Conservation (phyloP, 73 alveolate genomes). For the Blepharisma japonicum region DNA sequence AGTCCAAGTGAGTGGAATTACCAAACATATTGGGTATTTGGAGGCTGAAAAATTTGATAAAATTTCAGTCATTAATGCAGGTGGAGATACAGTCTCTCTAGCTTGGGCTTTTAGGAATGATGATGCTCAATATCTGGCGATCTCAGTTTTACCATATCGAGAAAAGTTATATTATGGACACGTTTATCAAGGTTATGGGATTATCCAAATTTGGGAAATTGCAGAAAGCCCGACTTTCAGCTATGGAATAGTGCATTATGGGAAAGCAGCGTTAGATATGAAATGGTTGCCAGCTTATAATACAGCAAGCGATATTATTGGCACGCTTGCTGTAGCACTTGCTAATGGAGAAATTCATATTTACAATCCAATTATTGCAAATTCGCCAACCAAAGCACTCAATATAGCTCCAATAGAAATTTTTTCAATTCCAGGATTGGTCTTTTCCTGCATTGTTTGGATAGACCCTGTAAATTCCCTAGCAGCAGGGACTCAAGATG, state of each 20-base stretch:
- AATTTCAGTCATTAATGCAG: background rate
- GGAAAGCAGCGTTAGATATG: background rate
- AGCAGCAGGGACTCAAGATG: slow-evolving; percentile 21
- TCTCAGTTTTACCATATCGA: background rate
- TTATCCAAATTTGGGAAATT: slow-evolving; percentile 17
- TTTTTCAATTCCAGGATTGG: background rate
- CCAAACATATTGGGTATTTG: background rate
- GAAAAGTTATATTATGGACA: background rate
- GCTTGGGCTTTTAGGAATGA: slow-evolving; percentile 4
- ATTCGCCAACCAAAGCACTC: background rate
- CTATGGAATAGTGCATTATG: background rate
- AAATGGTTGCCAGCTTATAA: background rate
- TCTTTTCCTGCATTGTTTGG: slow-evolving; percentile 22
- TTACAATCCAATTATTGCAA: background rate
- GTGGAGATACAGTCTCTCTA: background rate
- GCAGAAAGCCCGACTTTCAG: background rate
- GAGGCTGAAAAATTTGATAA: background rate
- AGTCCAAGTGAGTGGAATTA: background rate
- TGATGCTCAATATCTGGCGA: background rate
- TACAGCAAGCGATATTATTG: background rate
- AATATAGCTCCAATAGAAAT: background rate
- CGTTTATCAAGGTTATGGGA: background rate
- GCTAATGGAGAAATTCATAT: slow-evolving; percentile 14
- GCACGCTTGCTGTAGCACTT: slow-evolving; percentile 15
- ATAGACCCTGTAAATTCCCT: background rate